Percentiles rank a stretch among this genome's conserved stretches.
phyloP scores from a whole-genome alignment of 1,139 yeast species.

The Pneumocystis canis region DNA sequence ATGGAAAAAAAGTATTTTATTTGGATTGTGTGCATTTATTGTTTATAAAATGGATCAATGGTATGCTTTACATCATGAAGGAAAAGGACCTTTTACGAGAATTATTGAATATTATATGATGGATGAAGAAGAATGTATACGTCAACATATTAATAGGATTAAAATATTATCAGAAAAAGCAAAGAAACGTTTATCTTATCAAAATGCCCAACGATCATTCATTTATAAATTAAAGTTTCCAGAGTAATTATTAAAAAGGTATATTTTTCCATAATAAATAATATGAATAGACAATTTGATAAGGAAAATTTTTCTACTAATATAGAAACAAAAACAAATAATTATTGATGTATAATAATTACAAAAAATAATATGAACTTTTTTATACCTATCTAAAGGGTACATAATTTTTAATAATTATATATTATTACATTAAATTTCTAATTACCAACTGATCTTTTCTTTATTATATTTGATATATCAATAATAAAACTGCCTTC shows the following conservation, averaged over 20 bases:
- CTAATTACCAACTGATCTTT: neutral
- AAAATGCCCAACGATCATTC: neutral
- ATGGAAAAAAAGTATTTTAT: neutral
- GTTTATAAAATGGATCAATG: neutral
- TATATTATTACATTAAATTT: neutral
- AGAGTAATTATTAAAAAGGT: neutral
- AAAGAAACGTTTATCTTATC: neutral
- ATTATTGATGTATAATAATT: no score
- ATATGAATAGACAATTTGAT: neutral
- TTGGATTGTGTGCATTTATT: neutral
- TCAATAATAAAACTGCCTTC: neutral
- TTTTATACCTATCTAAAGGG: no score
- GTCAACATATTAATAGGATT: neutral
- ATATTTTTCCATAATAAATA: neutral
- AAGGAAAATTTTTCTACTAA: neutral
- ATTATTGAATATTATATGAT: neutral
- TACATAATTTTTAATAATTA: no score
- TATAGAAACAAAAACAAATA: neutral
- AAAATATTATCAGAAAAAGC: neutral
- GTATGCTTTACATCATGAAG: neutral
- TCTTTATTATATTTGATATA: neutral
- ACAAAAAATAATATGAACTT: no score
- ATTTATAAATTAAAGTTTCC: neutral
- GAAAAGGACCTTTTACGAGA: neutral
- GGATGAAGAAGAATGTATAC: neutral